A percentile compares a stretch with the other conserved stretches of the same genome.
These are phyloP conservation scores for Ulota crispa DNA, from an alignment of 225 moss, liverwort and hornwort species.

Conservation along the genomic window DNA sequence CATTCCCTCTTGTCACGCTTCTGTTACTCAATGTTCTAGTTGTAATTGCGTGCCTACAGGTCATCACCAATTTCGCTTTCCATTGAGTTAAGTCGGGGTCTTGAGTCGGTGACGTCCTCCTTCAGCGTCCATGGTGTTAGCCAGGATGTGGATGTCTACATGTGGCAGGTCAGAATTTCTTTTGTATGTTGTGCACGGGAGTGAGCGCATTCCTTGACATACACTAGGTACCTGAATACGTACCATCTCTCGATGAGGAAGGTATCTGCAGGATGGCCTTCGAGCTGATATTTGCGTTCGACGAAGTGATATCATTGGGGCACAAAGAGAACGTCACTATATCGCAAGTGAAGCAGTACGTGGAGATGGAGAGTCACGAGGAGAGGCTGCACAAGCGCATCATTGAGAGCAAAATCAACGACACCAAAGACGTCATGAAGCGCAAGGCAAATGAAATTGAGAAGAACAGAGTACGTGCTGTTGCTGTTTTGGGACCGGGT, in stretches of 20 bases:
- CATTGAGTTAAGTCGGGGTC: not conserved
- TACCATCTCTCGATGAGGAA: constrained; percentile 90
- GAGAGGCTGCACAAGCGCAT: constrained; percentile 97
- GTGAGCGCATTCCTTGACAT: constrained; percentile 38
- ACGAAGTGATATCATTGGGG: constrained; percentile 88
- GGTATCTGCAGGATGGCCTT: constrained; percentile 94
- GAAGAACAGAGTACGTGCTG: constrained; percentile 75
- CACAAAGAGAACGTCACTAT: constrained; percentile 98
- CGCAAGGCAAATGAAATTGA: constrained; percentile 97
- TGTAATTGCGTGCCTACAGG: not conserved
- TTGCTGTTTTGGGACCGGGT: not conserved
- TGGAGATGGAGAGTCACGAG: constrained; percentile 98
- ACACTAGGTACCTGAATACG: constrained; percentile 84
- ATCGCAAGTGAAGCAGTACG: constrained; percentile 92
- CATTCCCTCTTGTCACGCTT: not conserved
- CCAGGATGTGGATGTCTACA: not conserved
- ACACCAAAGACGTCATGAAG: constrained; percentile 94
- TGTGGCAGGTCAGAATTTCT: not conserved
- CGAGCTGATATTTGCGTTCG: constrained; percentile 93
- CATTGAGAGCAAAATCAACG: constrained; percentile 93
- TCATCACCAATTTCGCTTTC: not conserved
- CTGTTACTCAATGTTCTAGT: not conserved
- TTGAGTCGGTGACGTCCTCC: not conserved
- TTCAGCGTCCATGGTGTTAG: not conserved
- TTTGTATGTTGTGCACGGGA: not conserved